Conservation (phyloP, 306 rosid genomes). For the Casuarina cunninghamiana region DNA sequence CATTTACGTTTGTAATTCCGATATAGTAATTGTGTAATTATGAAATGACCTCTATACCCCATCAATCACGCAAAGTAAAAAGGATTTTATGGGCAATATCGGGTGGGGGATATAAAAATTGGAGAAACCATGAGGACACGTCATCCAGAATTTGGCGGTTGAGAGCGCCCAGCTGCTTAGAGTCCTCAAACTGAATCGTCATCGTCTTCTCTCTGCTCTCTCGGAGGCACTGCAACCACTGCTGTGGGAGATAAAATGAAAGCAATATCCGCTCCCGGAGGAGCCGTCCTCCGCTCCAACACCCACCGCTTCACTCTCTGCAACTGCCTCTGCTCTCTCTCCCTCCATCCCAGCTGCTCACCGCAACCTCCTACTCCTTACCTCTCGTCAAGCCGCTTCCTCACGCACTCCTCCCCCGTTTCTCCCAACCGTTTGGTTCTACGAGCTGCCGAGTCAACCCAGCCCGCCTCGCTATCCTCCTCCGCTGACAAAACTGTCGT, state of each 20-base stretch:
- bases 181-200: background rate
- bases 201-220: background rate
- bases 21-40: too few relatives aligned
- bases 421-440: conserved; percentile 26
- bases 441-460: conserved; percentile 72
- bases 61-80: too few relatives aligned
- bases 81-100: too few relatives aligned
- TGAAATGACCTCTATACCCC: too few relatives aligned
- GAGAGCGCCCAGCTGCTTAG: conserved; percentile 21
- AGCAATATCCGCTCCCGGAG: conserved; percentile 18
- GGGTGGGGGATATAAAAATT: background rate
- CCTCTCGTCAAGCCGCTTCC: conserved; percentile 16
- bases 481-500: conserved; percentile 38
- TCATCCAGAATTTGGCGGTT: conserved; percentile 40
- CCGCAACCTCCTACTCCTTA: conserved; percentile 11
- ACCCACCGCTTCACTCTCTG: conserved; percentile 11
- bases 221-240: background rate
- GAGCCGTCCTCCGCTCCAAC: conserved; percentile 22
- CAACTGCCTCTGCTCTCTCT: conserved; percentile 28
- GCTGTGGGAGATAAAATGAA: background rate
- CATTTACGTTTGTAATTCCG: too few relatives aligned
- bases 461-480: conserved; percentile 46
- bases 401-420: conserved; percentile 27
- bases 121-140: conserved; percentile 40
- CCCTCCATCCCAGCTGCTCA: conserved; percentile 1